Base-by-base conservation (phyloP, 2,329 filamentous ascomycete species). In the Diaporthe ampelina region DNA sequence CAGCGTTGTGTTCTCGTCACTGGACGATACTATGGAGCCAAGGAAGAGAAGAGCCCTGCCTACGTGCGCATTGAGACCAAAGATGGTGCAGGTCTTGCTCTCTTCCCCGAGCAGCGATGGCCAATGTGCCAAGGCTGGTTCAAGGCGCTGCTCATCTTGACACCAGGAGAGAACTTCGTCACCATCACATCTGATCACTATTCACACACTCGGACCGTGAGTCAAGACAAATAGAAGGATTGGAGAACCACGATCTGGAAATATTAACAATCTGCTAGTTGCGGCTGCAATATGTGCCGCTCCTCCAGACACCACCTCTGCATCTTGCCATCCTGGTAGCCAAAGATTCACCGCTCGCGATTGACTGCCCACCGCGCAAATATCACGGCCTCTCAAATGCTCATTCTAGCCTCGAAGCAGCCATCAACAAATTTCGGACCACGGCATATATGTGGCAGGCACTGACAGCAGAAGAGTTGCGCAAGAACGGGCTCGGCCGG, bases 381-480 rank as follows among this genome's bases (percentile, higher is more conserved):
- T 87, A 89, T 72, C 85, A 87, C 74, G 86, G 88, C 76, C 86
- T 89, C 68, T 92, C 92, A 81, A 80, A 78, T 45, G 79, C 82
- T 0, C 83, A 84, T 73, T 80, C 82, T 6, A 90, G 86, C 15
- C 80, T 94, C 24, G 88, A 92, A 37, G 89, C 89, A 24, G 92
- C 93, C 1, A 87, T 93, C 68, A 88, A 89, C 77, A 95, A 95
- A 80, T 92, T 93, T 77, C 88, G 92, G 71, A 93, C 93, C 88
- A 89, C 92, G 26, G 93, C 92, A 32, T 94, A 94, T 81, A 87
- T 94, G 73, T 94, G 93, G 92, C 93, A 95, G 80, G 92, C 93
- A 29, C 92, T 94, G 73, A 94, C 92, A 1, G 92, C 92, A 29
- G 93, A 94, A 79, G 92, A 94, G 78, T 92, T 94, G 90, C 91